A percentile compares a stretch with the other conserved stretches of the same genome.
Evolutionary conservation across 2,329 filamentous ascomycete species (phyloP).

Genomic region (Epichloe elymi): DNA sequence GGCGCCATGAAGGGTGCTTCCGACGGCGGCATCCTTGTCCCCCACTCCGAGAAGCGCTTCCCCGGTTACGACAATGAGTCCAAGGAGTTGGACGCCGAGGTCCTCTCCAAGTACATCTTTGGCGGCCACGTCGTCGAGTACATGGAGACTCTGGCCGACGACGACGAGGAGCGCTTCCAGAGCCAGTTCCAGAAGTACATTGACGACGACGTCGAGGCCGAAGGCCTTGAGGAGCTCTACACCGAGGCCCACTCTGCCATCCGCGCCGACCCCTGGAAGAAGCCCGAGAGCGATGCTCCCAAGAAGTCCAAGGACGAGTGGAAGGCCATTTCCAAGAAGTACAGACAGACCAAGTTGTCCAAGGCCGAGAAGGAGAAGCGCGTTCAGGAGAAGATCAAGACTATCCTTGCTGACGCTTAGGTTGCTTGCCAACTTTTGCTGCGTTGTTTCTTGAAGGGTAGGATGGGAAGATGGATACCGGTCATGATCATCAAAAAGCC

Average conservation of each 20-base stretch:
- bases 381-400: slow-evolving; percentile 83
- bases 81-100: slow-evolving; percentile 96
- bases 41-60: slow-evolving; percentile 99
- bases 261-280: slow-evolving; percentile 97
- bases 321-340: slow-evolving; percentile 93
- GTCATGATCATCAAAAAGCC: background rate
- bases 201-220: slow-evolving; percentile 91
- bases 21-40: slow-evolving; percentile 91
- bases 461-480: background rate
- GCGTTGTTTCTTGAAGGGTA: background rate
- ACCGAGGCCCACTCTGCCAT: slow-evolving; percentile 89
- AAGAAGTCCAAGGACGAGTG: slow-evolving; percentile 98
- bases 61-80: slow-evolving; percentile 93
- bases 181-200: slow-evolving; percentile 97
- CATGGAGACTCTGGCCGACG: slow-evolving; percentile 99
- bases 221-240: slow-evolving; percentile 95
- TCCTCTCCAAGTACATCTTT: slow-evolving; percentile 98
- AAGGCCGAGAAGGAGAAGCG: slow-evolving; percentile 72
- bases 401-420: slow-evolving; percentile 47
- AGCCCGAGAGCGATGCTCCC: slow-evolving; percentile 57
- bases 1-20: slow-evolving; percentile 99
- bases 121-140: slow-evolving; percentile 98
- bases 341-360: slow-evolving; percentile 62
- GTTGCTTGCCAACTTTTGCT: slow-evolving; percentile 9
- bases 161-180: slow-evolving; percentile 99